Percentiles rank a stretch among this genome's conserved stretches.
Evolutionary conservation across 306 rosid genomes (phyloP).

Genomic region (Acacia crassicarpa): DNA sequence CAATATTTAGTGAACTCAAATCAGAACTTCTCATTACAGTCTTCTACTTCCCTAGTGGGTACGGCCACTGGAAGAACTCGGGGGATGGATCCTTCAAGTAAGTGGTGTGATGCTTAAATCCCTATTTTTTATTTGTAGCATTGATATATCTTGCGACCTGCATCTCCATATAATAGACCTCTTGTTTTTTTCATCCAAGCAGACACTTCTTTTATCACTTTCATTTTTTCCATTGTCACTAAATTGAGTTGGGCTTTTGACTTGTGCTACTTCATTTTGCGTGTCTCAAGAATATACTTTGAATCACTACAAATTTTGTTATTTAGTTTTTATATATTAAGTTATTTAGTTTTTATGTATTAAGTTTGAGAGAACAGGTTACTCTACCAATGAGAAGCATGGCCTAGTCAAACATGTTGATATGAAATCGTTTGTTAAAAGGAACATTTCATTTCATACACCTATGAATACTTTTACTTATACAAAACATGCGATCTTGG

Average conservation of each 20-base stretch:
- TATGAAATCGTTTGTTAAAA: neutral
- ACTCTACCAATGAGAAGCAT: neutral
- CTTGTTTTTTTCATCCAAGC: neutral
- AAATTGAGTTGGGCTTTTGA: slow-evolving; percentile 2
- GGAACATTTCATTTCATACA: no score
- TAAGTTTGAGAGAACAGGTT: neutral
- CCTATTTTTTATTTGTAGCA: slow-evolving; percentile 13
- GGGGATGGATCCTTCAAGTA: slow-evolving; percentile 30
- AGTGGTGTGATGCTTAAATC: slow-evolving; percentile 12
- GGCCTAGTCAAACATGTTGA: slow-evolving; percentile 1
- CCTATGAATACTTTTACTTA: neutral
- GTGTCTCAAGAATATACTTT: slow-evolving; percentile 6
- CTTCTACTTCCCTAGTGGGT: neutral
- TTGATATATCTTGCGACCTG: slow-evolving; percentile 8
- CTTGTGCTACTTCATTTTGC: neutral
- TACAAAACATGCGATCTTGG: neutral
- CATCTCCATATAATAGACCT: neutral
- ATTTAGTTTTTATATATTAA: neutral
- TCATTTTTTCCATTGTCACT: slow-evolving; percentile 2
- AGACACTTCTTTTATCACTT: neutral
- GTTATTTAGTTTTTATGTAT: slow-evolving; percentile 6
- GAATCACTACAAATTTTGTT: neutral
- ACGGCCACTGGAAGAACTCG: slow-evolving; percentile 23
- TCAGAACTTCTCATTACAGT: slow-evolving; percentile 21
- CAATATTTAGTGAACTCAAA: neutral